Evolutionary conservation across 306 rosid genomes (phyloP), one percentile per base, ranked within the genome.

Genomic region (Potentilla sterilis): DNA sequence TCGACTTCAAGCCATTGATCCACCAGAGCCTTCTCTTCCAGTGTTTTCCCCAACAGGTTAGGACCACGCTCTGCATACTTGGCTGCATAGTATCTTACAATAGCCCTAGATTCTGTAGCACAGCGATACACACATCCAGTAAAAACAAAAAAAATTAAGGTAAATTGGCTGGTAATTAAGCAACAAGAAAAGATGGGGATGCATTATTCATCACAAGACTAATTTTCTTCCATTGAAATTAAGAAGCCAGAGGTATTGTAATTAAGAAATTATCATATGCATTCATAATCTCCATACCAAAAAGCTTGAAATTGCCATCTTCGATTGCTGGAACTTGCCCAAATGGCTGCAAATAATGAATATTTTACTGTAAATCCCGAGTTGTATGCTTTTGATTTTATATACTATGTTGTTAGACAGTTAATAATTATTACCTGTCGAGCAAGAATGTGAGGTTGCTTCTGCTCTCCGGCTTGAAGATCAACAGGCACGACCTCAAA

Each of bases 1-100:
- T 92, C 96, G 14, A 89, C 88, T 81, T 92, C 93, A 0, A 92
- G 75, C 97, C 97, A 89, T 22, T 92, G 96, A 22, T 92, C 91
- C 67, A 92, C 90, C 54, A 89, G 0, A 4, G 96, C 93, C 44
- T 81, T 85, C 81, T 88, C 93, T 79, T 92, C 96, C 42, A 88
- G 40, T n/a, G 61, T 88, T 38, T 22, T 19, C 2, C 97, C 97
- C 2, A 89, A 40, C 28, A 89, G 89, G 75, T 90, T 73, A 0
- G 93, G 83, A 5, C 93, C 96, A 10, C 67, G 82, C 14, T 82
- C 88, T 3, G 81, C 84, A 48, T 88, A 84, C 62, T 88, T 92
- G 55, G 83, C 70, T 15, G 92, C 93, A 18, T 85, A 88, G 82
- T 88, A 89, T 81, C 86, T 79, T 7, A 81, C 21, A 24, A 89